phyloP scores from a whole-genome alignment of 768 basidiomycete species.

The Suillus discolor region DNA sequence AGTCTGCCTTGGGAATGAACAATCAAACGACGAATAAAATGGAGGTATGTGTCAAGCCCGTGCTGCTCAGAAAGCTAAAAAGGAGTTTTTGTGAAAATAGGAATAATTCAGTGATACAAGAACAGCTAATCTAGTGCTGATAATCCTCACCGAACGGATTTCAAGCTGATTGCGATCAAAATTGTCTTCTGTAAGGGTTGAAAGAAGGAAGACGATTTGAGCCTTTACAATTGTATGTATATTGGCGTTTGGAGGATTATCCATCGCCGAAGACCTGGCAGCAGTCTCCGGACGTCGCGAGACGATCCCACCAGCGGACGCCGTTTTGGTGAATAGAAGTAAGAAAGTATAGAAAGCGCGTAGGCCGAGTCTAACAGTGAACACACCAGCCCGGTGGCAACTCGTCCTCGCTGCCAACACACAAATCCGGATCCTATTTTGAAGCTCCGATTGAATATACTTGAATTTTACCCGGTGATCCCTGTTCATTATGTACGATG shows the following conservation, averaged over 20 bases:
- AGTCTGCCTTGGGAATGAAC: constrained; percentile 81
- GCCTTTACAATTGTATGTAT: constrained; percentile 94
- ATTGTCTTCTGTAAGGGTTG: constrained; percentile 95
- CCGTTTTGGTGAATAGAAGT: constrained; percentile 53
- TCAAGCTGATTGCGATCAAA: constrained; percentile 93
- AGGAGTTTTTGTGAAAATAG: constrained; percentile 16
- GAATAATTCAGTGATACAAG: constrained; percentile 15
- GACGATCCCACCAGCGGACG: constrained; percentile 67
- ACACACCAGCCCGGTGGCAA: constrained; percentile 31
- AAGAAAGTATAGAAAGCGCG: constrained; percentile 35
- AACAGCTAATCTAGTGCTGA: constrained; percentile 15
- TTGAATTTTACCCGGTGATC: not conserved
- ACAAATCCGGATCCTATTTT: constrained; percentile 18
- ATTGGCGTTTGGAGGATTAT: constrained; percentile 80
- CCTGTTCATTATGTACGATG: too few species aligned
- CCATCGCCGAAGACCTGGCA: constrained; percentile 82
- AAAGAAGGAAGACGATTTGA: constrained; percentile 96
- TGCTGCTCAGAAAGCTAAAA: constrained; percentile 92
- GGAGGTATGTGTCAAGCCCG: constrained; percentile 95
- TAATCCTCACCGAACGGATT: constrained; percentile 83
- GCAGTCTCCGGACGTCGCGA: constrained; percentile 75
- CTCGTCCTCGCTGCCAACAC: constrained; percentile 14
- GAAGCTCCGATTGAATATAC: constrained; percentile 20
- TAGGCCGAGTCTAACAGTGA: constrained; percentile 30
- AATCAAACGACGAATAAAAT: constrained; percentile 96